Base-by-base conservation (phyloP, 2,329 filamentous ascomycete genomes). In the Colletotrichum limetticola region DNA sequence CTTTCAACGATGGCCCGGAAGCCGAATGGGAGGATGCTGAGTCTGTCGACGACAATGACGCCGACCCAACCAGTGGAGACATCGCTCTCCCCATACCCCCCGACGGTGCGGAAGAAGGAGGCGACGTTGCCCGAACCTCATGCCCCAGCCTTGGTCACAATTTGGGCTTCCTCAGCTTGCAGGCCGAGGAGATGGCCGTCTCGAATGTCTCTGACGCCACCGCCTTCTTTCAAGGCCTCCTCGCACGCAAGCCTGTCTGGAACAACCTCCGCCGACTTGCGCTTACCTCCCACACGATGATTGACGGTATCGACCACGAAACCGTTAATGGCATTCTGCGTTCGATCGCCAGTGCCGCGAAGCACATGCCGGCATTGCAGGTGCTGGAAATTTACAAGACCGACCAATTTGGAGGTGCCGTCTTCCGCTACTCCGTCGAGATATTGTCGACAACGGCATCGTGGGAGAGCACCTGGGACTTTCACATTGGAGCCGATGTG, bases 341-440 rank as follows among this genome's bases (percentile, higher is more conserved):
- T 26, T 67, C 68, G 9, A 76, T 75, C 14, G 78, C 68, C 12
- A 66, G 59, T 2, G 78, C 76, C 1, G 78, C 78, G 9, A 76
- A 70, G 60, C 73, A 75, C 52, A 80, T 80, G 78, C 78, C 78
- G 4, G 62, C 59, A 32, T 65, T 80, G 55, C 70, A 74, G 26
- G 57, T 77, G 24, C 73, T 80, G 72, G 78, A 79, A 71, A 59
- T 80, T 3, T 80, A 77, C 63, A 78, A 77, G 66, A 77, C 75
- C n/a, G 77, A 75, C 53, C 61, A 66, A 24, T 70, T 67, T 55
- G 75, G 75, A 55, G 78, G 74, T 24, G 78, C 75, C 52, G 74
- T 77, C 28, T 80, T 80, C 76, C 76, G 77, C 55, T 80, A 79
- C 69, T 62, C 73, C 35, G 74, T 75, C 9, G 69, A 66, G n/a